phyloP scores from a whole-genome alignment of 2,329 filamentous ascomycete species.

The Cyphellophora europaea region DNA sequence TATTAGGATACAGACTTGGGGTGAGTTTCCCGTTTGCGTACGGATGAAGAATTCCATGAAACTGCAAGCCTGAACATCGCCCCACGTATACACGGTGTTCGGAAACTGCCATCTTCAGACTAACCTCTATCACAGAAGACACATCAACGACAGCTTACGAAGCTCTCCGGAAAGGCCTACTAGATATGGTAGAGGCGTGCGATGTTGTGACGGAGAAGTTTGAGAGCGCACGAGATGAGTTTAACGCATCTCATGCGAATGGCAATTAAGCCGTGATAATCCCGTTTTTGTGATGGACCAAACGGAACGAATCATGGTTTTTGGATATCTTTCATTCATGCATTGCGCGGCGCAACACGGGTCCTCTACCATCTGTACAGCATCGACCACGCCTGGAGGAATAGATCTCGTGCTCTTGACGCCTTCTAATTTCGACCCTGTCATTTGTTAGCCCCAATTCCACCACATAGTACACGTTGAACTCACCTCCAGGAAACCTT shows the following conservation, averaged over 20 bases:
- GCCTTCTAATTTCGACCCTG: conserved; percentile 19
- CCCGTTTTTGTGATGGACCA: no score
- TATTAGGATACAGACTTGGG: conserved; percentile 90
- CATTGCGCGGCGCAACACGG: no score
- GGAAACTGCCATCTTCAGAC: no score
- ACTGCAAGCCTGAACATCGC: conserved; percentile 1
- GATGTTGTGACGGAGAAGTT: conserved; percentile 93
- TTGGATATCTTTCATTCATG: no score
- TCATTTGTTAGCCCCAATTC: background rate
- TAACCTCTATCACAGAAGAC: conserved; percentile 11
- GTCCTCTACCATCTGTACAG: no score
- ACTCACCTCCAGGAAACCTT: conserved; percentile 85
- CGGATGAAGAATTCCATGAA: no score
- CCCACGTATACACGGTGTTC: background rate
- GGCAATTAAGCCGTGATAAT: no score
- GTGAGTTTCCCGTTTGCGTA: conserved; percentile 56
- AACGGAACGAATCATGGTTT: no score
- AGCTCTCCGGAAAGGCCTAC: conserved; percentile 80
- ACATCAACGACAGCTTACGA: conserved; percentile 61
- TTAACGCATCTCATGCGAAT: no score
- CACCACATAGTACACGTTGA: background rate
- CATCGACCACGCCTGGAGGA: no score
- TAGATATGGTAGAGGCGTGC: conserved; percentile 82
- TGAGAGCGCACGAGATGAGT: conserved; percentile 55
- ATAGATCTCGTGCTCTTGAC: no score